Base-by-base conservation (phyloP, 331 rosid species). In the Pyracantha coccinea region DNA sequence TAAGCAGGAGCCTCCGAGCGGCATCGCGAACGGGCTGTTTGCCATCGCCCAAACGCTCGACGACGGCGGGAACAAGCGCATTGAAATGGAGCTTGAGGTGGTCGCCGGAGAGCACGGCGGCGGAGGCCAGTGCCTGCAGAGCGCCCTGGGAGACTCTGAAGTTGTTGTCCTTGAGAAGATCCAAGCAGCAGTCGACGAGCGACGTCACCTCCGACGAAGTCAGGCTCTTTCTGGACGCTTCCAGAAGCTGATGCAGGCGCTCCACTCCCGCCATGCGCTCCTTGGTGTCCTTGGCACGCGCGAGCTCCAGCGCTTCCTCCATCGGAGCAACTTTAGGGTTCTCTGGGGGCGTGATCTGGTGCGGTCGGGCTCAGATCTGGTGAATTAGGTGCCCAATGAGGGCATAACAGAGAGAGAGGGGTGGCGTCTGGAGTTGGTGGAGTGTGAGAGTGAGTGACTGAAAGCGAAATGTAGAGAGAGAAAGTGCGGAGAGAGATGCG, bases 221-320 rank as follows among this genome's bases (percentile, higher is more conserved):
- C 66, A 95, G 89, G 75, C 89, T 84, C 91, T 86, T 95, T 65
- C 93, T 84, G 0, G 98, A 92, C 81, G 96, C 88, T 85, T 95
- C 99, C 4, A 95, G 89, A 64, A 92, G 87, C 74, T 92, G 91
- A 70, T 92, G 91, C 66, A 95, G 96, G 8, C 97, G 95, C 84
- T 95, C 99, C 27, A 95, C 99, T 2, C 99, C 97, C 0, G 99
- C 99, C 98, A 95, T 90, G 21, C 99, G 86, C 87, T 90, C 96
- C 85, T 95, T 92, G 0, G 92, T 84, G 81, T 95, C 99, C 82
- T 95, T 95, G 68, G 97, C 93, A 32, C 97, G 96, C 14, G 94
- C 91, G 31, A 90, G 96, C 61, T 92, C 97, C 68, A 95, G 80
- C 38, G 96, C 99, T 80, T 89, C 92, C 88, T 95, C 99, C 99